These are phyloP conservation scores for Xylariaceae sp. DNA, from an alignment of 2,329 filamentous ascomycete genomes.

Conservation along the genomic window DNA sequence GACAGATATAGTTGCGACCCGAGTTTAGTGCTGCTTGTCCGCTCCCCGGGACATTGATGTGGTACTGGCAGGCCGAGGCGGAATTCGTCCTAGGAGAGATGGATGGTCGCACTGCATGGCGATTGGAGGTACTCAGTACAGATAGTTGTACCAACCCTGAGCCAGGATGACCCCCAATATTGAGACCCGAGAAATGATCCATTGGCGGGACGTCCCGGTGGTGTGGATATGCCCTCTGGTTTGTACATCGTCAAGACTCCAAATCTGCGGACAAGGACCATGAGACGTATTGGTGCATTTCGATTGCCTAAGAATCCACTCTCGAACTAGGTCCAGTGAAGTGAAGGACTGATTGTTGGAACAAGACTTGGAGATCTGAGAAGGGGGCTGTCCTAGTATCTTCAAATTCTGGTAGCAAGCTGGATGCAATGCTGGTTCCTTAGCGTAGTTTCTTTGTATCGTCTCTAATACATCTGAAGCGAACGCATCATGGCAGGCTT, in stretches of 20 bases:
- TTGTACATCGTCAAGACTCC: conserved; percentile 18
- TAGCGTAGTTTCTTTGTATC: not conserved
- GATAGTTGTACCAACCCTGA: conserved; percentile 16
- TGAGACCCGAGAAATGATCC: conserved; percentile 26
- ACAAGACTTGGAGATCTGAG: not conserved
- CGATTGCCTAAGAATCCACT: not conserved
- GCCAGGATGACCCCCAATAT: conserved; percentile 21
- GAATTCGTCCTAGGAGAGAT: conserved; percentile 5
- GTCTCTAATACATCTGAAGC: not conserved
- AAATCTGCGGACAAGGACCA: not conserved
- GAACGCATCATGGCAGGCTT: conserved; percentile 1
- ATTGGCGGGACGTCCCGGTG: conserved; percentile 34
- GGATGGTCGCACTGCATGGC: conserved; percentile 26
- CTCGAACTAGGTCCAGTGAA: not conserved
- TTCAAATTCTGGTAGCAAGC: not conserved
- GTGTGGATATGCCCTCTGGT: conserved; percentile 29
- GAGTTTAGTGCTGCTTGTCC: conserved; percentile 12
- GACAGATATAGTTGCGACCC: not conserved
- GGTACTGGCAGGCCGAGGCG: conserved; percentile 13
- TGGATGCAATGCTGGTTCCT: not conserved
- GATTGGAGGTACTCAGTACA: conserved; percentile 21
- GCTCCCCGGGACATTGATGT: conserved; percentile 11
- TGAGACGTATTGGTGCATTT: not conserved
- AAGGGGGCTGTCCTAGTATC: not conserved
- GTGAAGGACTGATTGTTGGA: not conserved